A percentile compares a stretch with the other conserved stretches of the same genome.
phyloP scores from a whole-genome alignment of 768 basidiomycete species.

The Termitomyces heimii region DNA sequence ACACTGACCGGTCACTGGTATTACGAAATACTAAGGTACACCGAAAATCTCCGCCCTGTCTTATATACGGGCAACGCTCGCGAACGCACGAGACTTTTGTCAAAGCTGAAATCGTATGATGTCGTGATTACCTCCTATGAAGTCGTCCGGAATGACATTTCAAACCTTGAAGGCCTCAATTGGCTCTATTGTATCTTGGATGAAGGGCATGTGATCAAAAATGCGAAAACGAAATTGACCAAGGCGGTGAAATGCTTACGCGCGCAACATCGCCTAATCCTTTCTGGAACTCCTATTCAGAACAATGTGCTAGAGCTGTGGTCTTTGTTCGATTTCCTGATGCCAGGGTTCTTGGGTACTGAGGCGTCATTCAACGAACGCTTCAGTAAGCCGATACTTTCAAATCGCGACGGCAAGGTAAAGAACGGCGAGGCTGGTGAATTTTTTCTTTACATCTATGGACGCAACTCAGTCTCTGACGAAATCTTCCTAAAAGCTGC shows the following conservation, averaged over 20 bases:
- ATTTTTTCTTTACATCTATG: constrained; percentile 18
- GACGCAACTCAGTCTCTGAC: background rate
- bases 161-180: constrained; percentile 60
- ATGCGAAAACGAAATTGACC: constrained; percentile 95
- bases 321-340: constrained; percentile 98
- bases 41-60: constrained; percentile 75
- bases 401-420: constrained; percentile 91
- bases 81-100: constrained; percentile 67
- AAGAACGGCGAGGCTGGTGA: constrained; percentile 92
- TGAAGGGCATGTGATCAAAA: constrained; percentile 99
- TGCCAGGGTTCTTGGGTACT: constrained; percentile 98
- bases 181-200: constrained; percentile 98
- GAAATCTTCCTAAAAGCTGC: constrained; percentile 53
- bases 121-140: constrained; percentile 98
- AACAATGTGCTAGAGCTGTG: constrained; percentile 98
- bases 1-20: constrained; percentile 99
- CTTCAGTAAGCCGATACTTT: constrained; percentile 93
- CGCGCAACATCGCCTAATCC: constrained; percentile 88
- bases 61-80: constrained; percentile 85
- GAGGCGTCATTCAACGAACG: constrained; percentile 92
- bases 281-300: constrained; percentile 98
- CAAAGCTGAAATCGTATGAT: constrained; percentile 67
- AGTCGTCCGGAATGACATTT: constrained; percentile 91
- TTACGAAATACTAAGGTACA: constrained; percentile 93
- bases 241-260: constrained; percentile 90